Percentiles rank a stretch among this genome's conserved stretches.
Conservation (phyloP, 2,329 filamentous ascomycete species). For the Magnaporthiopsis poae region DNA sequence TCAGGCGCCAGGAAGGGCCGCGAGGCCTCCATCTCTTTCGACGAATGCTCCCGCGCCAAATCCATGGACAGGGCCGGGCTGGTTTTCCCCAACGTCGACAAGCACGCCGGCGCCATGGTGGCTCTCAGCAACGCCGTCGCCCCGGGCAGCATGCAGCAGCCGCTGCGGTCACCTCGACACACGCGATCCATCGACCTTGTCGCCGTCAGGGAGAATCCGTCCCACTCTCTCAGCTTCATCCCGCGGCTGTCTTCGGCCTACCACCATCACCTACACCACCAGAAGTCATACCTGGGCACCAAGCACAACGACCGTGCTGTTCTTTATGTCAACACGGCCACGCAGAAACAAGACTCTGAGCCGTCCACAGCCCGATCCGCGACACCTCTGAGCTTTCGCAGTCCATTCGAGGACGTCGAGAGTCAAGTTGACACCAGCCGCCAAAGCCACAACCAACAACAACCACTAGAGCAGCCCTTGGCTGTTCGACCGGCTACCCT, state of each 20-base stretch:
- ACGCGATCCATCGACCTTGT: conserved; percentile 34
- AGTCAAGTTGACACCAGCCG: not conserved
- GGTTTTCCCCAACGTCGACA: conserved; percentile 48
- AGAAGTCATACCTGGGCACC: conserved; percentile 33
- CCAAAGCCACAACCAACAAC: not conserved
- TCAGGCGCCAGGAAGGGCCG: conserved; percentile 2
- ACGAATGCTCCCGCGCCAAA: conserved; percentile 43
- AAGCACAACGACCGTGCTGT: conserved; percentile 40
- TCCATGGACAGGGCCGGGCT: conserved; percentile 52
- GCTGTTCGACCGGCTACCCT: conserved; percentile 11
- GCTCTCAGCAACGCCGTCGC: conserved; percentile 52
- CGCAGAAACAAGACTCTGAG: not conserved
- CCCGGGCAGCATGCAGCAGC: conserved; percentile 45
- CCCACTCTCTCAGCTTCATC: conserved; percentile 17
- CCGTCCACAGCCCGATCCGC: not conserved
- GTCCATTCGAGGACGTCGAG: not conserved
- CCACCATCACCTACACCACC: conserved; percentile 31
- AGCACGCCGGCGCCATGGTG: conserved; percentile 54
- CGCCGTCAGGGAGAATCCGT: conserved; percentile 9
- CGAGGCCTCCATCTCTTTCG: conserved; percentile 16
- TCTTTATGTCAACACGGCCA: conserved; percentile 28
- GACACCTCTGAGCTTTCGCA: not conserved
- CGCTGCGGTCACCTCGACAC: conserved; percentile 36
- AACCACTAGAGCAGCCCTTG: conserved; percentile 17
- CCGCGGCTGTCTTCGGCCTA: conserved; percentile 25